phyloP scores from a whole-genome alignment of 352 stramenopile genomes.

The Poterioochromonas sp. region DNA sequence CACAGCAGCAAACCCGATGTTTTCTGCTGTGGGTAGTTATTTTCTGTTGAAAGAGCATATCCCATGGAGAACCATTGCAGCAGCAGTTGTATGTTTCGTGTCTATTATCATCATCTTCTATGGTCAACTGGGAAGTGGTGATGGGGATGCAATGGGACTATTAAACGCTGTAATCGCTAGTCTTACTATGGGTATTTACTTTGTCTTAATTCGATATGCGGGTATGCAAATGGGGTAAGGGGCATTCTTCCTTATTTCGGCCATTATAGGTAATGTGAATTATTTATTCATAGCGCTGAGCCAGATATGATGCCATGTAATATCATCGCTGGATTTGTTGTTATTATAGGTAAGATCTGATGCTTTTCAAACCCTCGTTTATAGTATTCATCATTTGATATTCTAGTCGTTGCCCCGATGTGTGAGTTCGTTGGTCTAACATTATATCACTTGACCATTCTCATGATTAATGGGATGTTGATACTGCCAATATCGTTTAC shows the following conservation, averaged over 20 bases:
- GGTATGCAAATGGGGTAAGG: neutral
- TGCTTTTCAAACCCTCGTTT: neutral
- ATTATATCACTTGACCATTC: neutral
- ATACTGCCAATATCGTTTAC: neutral
- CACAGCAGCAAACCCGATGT: neutral
- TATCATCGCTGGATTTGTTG: neutral
- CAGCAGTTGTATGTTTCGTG: neutral
- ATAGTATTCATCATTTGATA: neutral
- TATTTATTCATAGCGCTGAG: neutral
- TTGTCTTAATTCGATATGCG: neutral
- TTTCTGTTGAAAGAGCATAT: neutral
- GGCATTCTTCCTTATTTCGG: neutral
- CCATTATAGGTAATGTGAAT: neutral
- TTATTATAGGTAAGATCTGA: conserved; percentile 9
- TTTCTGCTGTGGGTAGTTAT: conserved; percentile 9
- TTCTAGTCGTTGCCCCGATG: neutral
- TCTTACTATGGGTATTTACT: conserved; percentile 17
- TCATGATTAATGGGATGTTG: neutral
- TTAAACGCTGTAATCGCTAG: neutral
- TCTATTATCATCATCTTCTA: conserved; percentile 7
- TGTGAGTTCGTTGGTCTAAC: neutral
- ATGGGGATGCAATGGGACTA: neutral
- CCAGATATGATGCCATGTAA: conserved; percentile 14
- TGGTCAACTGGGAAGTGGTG: neutral
- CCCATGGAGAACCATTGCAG: neutral